Evolutionary conservation across 2,329 filamentous ascomycete species (phyloP), one percentile per base, ranked within the genome.

Genomic region (Verruconis gallopava): DNA sequence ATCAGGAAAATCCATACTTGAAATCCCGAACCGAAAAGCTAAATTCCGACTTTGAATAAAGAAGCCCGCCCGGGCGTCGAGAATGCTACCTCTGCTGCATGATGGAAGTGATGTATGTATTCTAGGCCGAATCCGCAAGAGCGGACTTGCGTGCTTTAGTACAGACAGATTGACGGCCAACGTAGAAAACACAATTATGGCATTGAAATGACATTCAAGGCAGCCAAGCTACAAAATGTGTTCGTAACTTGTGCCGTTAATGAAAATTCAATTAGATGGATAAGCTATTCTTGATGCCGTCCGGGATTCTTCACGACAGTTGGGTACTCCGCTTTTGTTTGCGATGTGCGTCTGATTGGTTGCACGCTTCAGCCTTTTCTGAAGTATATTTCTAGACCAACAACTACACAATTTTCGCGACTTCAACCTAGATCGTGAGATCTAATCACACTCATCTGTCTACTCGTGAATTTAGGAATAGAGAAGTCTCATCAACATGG

Each of bases 41-140:
- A 40, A 5, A 4, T 45, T 43, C 38, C 44, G 34, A 35, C 50
- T 50, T 33, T 49, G 53, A 30, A 52, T 52, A 37, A 46, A 48
- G 39, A 47, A 55, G 59, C 63, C 65, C 63, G 54, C 63, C 61
- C 65, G 62, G 63, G 64, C 59, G 40, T 54, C 47, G 36, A 46
- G 38, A 45, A 52, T 57, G 61, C 55, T 67, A 69, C 61, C 64
- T 54, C 43, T 32, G 47, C 46, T 54, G 55, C 65, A 68, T 68
- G 38, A 46, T 48, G 46, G 44, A 43, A 44, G 49, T 44, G 51
- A 54, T 56, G 60, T 53, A 44, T 53, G 55, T 65, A 63, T 66
- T 54, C 62, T 58, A 55, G 61, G 62, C 59, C 63, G 63, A 51
- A 68, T 61, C 59, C 60, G 59, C 57, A 60, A 53, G 44, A 66